Evolutionary conservation across 2,329 filamentous ascomycete species (phyloP), one percentile per base, ranked within the genome.

Genomic region (Cucurbitaria berberidis): DNA sequence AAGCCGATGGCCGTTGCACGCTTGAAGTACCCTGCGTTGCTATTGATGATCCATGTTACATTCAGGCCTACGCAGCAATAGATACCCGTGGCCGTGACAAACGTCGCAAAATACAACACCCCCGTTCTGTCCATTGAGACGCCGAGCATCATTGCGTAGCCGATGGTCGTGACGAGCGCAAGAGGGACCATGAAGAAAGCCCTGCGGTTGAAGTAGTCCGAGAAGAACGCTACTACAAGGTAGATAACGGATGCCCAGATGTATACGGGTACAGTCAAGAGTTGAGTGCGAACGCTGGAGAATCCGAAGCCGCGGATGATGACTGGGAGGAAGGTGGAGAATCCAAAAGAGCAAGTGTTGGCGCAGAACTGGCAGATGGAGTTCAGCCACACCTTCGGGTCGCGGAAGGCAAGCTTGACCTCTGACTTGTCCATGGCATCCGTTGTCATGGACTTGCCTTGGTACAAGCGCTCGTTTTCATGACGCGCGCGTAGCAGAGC

Each of bases 391-490:
- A 72, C 81, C 83, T 74, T 84, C 79, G 64, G 84, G 29, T 59
- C 55, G 36, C 34, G 42, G 92, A 97, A 74, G 87, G 91, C 2
- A 82, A 95, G 45, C 87, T 89, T 64, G 90, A 97, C 70, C 93
- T 91, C 76, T 91, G 89, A 57, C 89, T 93, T 68, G 90, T 96
- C 40, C 93, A 98, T 75, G 85, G 93, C 67, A 87, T 98, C 55
- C 93, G 97, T 66, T 88, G 89, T 51, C 84, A 88, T 59, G 86
- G 89, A 65, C 29, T 65, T 24, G 74, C 75, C 59, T 73, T 77
- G 68, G 81, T 77, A 67, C 82, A 62, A 45, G n/a, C 53, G 51
- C 13, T 53, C 81, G 29, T 78, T 70, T n/a, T 73, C 71, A 1
- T 84, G 76, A 2, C 82, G 77, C 59, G 81, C 78, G 2, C 73